Conservation (phyloP, 1,284 basidiomycete species). For the Puccinia horiana region DNA sequence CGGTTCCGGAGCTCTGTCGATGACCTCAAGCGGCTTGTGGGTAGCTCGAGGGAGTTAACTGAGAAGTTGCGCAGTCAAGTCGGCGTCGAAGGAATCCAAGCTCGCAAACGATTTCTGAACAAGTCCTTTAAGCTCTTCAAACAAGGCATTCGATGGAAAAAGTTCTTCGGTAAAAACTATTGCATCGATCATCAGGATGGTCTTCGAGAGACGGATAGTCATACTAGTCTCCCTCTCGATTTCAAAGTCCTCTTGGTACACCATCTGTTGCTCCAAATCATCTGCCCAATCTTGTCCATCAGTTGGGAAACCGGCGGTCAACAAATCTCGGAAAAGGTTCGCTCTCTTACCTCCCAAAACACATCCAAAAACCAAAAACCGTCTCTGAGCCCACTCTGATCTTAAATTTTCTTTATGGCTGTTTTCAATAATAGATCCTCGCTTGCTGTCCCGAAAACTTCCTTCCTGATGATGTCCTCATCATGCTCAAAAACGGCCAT, state of each 20-base stretch:
- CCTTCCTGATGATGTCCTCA: conserved; percentile 3
- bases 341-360: background rate
- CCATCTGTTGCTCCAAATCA: conserved; percentile 66
- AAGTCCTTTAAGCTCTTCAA: conserved; percentile 38
- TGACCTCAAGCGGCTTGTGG: conserved; percentile 37
- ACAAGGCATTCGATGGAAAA: conserved; percentile 45
- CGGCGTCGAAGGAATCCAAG: conserved; percentile 46
- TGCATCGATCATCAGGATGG: conserved; percentile 10
- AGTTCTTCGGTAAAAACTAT: conserved; percentile 9
- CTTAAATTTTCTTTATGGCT: background rate
- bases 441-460: conserved; percentile 19
- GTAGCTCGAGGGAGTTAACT: conserved; percentile 22
- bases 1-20: conserved; percentile 14
- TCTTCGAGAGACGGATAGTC: background rate
- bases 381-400: background rate
- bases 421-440: background rate
- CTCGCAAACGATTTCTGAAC: conserved; percentile 39
- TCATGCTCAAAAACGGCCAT: conserved; percentile 15
- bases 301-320: conserved; percentile 88
- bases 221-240: background rate
- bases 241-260: conserved; percentile 61
- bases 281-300: conserved; percentile 70
- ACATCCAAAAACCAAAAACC: background rate
- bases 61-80: conserved; percentile 34
- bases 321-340: conserved; percentile 68